Evolutionary conservation across 73 alveolate genomes (phyloP).

Genomic region (Paramecium sonneborni): DNA sequence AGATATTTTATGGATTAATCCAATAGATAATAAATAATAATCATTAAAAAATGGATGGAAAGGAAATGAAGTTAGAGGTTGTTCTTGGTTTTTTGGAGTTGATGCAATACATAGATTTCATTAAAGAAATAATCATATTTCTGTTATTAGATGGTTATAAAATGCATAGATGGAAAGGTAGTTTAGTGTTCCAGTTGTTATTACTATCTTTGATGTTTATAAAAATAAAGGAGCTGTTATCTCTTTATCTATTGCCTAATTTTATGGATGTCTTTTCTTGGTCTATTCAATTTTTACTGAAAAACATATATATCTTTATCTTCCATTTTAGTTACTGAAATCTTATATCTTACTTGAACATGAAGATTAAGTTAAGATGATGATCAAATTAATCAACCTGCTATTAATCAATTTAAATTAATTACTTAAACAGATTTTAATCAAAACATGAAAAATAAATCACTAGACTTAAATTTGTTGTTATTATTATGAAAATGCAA

Average conservation of each 20-base stretch:
- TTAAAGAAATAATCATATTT: constrained; percentile 73
- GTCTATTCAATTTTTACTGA: constrained; percentile 91
- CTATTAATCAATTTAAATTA: constrained; percentile 4
- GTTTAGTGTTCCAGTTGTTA: constrained; percentile 90
- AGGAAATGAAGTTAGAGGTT: constrained; percentile 82
- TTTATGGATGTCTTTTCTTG: constrained; percentile 90
- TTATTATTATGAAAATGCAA: constrained; percentile 64
- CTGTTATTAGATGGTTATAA: constrained; percentile 91
- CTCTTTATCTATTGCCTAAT: constrained; percentile 89
- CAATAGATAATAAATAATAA: constrained; percentile 84
- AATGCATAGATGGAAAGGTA: constrained; percentile 95
- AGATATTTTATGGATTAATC: constrained; percentile 88
- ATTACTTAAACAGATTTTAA: background rate
- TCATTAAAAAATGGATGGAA: constrained; percentile 66
- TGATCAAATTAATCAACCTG: constrained; percentile 19
- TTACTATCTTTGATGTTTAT: constrained; percentile 94
- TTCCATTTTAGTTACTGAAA: constrained; percentile 73
- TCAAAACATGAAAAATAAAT: background rate
- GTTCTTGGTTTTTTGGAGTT: constrained; percentile 82
- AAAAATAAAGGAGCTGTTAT: constrained; percentile 94
- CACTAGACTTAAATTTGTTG: constrained; percentile 54
- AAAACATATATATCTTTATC: constrained; percentile 46
- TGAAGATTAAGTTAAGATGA: constrained; percentile 54
- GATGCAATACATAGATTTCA: constrained; percentile 79
- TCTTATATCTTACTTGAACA: constrained; percentile 71